Evolutionary conservation across 108 stramenopile species (phyloP).

Genomic region (Cyclostephanos tholiformis): DNA sequence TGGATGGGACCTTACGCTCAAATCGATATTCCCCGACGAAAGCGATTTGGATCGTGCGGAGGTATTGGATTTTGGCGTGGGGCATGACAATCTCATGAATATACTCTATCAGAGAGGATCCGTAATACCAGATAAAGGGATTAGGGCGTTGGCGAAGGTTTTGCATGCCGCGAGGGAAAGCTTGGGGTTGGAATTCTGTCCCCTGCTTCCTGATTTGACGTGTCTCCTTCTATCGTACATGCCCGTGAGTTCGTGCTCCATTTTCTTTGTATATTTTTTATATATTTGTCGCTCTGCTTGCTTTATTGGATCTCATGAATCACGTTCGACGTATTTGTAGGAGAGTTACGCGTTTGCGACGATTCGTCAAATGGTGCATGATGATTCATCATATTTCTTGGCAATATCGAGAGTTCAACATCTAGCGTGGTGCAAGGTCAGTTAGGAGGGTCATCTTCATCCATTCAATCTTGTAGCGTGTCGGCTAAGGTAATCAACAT

Average conservation of each 20-base stretch:
- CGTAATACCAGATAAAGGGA: conserved; percentile 29
- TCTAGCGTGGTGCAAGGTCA: conserved; percentile 54
- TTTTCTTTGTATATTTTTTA: background rate
- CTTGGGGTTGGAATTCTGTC: conserved; percentile 50
- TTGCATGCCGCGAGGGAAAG: conserved; percentile 38
- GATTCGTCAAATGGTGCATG: conserved; percentile 48
- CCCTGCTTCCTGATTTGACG: conserved; percentile 40
- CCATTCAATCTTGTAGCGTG: background rate
- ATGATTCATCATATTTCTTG: conserved; percentile 61
- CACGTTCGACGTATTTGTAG: conserved; percentile 7
- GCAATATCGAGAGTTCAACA: conserved; percentile 65
- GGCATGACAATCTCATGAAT: conserved; percentile 45
- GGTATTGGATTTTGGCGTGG: conserved; percentile 45
- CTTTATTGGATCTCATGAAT: background rate
- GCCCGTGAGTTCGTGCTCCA: conserved; percentile 31
- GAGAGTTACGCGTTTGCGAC: conserved; percentile 48
- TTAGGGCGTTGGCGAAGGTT: conserved; percentile 30
- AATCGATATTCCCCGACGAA: conserved; percentile 39
- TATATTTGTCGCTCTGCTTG: background rate
- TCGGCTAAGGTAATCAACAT: background rate
- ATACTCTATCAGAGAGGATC: conserved; percentile 25
- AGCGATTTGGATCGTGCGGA: conserved; percentile 45
- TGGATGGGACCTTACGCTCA: conserved; percentile 43
- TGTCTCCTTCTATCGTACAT: conserved; percentile 44
- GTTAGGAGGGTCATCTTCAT: background rate